A percentile compares a stretch with the other conserved stretches of the same genome.
phyloP scores from a whole-genome alignment of 306 rosid species.

The Begonia masoniana region DNA sequence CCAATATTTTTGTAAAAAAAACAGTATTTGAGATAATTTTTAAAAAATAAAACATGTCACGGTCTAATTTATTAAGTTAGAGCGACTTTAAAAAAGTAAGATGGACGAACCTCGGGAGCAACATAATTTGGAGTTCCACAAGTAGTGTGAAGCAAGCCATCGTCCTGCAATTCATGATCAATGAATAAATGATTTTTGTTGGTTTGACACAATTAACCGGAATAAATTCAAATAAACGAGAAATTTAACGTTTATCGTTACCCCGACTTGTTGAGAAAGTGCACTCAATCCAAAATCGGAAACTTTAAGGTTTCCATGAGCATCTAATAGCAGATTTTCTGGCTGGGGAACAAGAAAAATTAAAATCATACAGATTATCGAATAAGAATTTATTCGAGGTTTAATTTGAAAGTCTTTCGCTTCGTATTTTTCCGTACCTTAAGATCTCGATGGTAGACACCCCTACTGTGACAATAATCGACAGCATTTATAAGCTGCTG shows the following conservation, averaged over 20 bases:
- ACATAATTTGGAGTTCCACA: slow-evolving; percentile 99
- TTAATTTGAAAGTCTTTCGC: background rate
- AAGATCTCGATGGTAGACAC: slow-evolving; percentile 88
- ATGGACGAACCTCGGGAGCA: slow-evolving; percentile 79
- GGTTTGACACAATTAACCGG: too few relatives aligned
- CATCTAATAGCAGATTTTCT: slow-evolving; percentile 86
- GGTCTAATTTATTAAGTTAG: too few relatives aligned
- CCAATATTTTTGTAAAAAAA: background rate
- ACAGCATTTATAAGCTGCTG: slow-evolving; percentile 95
- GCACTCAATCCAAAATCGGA: slow-evolving; percentile 99
- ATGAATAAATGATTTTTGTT: background rate
- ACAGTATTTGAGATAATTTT: background rate
- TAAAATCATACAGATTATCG: slow-evolving; percentile 9
- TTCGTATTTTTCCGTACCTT: slow-evolving; percentile 36
- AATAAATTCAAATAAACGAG: too few relatives aligned
- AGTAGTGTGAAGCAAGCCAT: slow-evolving; percentile 94
- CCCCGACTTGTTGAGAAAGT: slow-evolving; percentile 89
- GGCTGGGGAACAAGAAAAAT: slow-evolving; percentile 42
- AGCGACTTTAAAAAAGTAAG: background rate
- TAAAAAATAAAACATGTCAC: slow-evolving; percentile 4
- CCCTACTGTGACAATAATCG: slow-evolving; percentile 99
- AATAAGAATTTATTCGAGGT: background rate
- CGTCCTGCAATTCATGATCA: slow-evolving; percentile 47
- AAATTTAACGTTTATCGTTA: slow-evolving; percentile 5
- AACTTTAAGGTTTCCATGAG: slow-evolving; percentile 76